Conservation (phyloP, 2,329 filamentous ascomycete genomes). For the Lojkania enalia region DNA sequence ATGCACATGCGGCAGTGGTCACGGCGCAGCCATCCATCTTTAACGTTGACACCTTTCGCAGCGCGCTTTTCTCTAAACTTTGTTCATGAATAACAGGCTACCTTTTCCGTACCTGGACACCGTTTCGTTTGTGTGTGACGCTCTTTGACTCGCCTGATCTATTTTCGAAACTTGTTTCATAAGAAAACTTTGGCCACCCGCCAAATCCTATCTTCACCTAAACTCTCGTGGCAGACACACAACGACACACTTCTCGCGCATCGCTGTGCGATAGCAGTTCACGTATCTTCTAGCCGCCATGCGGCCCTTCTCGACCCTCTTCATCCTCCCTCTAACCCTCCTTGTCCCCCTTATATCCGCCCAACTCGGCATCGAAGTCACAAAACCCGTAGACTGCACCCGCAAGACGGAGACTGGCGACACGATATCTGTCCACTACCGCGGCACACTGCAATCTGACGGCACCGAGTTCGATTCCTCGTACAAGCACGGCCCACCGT, state of each 20-base stretch:
- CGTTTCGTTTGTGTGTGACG: too few relatives aligned
- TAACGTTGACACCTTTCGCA: conserved; percentile 1
- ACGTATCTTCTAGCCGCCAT: conserved; percentile 21
- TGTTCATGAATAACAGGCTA: too few relatives aligned
- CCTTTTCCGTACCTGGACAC: too few relatives aligned
- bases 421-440: conserved; percentile 53
- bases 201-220: not conserved
- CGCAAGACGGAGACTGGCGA: conserved; percentile 53
- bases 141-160: too few relatives aligned
- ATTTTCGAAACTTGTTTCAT: not conserved
- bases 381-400: conserved; percentile 46
- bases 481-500: conserved; percentile 76
- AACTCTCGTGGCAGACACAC: not conserved
- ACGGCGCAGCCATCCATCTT: not conserved
- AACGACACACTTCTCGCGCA: not conserved
- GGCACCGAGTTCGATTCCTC: conserved; percentile 82
- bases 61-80: not conserved
- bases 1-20: not conserved
- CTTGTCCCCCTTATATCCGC: conserved; percentile 26
- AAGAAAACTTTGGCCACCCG: not conserved
- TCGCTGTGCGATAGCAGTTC: not conserved
- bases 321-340: conserved; percentile 26
- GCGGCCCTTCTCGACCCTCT: conserved; percentile 30
- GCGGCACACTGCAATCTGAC: conserved; percentile 55
- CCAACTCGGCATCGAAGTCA: conserved; percentile 48